These are phyloP conservation scores for Raphanus raphanistrum DNA, from an alignment of 345 rosid species.

Conservation along the genomic window DNA sequence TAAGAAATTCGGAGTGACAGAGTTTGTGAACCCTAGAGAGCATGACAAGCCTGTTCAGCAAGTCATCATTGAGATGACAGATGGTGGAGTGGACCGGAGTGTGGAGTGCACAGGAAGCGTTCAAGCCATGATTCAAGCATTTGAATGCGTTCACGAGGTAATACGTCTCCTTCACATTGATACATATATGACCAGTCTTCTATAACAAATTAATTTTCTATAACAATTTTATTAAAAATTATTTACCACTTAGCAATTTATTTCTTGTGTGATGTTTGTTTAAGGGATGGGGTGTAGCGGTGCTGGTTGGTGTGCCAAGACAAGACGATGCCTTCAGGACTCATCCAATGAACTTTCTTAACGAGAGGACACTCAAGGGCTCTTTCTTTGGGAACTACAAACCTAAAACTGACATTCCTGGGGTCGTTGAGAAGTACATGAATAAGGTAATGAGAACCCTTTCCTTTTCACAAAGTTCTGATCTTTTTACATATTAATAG, in stretches of 20 bases:
- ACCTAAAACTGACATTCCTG: slow-evolving; percentile 62
- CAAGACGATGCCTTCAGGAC: slow-evolving; percentile 65
- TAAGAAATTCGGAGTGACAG: slow-evolving; percentile 63
- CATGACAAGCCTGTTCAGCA: slow-evolving; percentile 68
- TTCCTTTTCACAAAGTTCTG: background rate
- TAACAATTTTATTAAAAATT: no score
- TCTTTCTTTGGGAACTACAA: slow-evolving; percentile 72
- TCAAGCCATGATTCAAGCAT: slow-evolving; percentile 80
- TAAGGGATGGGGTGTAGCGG: slow-evolving; percentile 84
- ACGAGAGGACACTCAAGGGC: slow-evolving; percentile 69
- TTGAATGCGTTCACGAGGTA: slow-evolving; percentile 90
- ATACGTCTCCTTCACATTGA: background rate
- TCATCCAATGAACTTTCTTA: slow-evolving; percentile 55
- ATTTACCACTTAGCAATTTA: no score
- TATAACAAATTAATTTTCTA: no score
- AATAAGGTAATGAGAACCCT: slow-evolving; percentile 37
- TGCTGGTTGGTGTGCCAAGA: slow-evolving; percentile 62
- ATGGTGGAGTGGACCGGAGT: slow-evolving; percentile 79
- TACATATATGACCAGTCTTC: no score
- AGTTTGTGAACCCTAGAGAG: slow-evolving; percentile 70
- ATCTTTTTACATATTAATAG: background rate
- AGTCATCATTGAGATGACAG: slow-evolving; percentile 74
- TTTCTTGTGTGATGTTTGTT: background rate
- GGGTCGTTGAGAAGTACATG: slow-evolving; percentile 63
- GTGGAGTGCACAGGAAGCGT: slow-evolving; percentile 74